phyloP scores from a whole-genome alignment of 1,139 yeast species.

The Kluyveromyces sp. region DNA sequence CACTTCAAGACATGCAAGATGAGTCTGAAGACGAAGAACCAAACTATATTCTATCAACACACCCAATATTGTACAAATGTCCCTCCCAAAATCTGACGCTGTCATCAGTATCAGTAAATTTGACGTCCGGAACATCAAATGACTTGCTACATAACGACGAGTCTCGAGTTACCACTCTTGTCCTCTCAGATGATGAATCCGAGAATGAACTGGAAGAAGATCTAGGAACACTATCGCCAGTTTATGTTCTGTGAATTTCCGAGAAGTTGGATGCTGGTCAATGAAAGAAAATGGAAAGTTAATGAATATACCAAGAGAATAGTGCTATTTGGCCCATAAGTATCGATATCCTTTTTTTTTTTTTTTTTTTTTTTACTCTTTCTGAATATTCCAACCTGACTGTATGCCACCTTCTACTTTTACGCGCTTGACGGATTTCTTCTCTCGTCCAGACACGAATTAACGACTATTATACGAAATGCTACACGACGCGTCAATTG shows the following conservation, averaged over 20 bases:
- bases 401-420: no score
- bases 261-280: no score
- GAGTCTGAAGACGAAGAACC: constrained; percentile 2
- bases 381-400: no score
- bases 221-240: constrained; percentile 2
- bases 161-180: not conserved
- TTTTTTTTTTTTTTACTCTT: no score
- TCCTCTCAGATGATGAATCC: constrained; percentile 3
- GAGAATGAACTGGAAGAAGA: constrained; percentile 4
- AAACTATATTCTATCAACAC: not conserved
- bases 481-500: no score
- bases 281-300: no score
- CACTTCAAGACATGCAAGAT: not conserved
- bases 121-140: not conserved
- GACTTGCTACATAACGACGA: not conserved
- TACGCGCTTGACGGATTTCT: no score
- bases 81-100: constrained; percentile 2
- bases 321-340: no score
- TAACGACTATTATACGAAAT: no score
- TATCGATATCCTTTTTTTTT: no score
- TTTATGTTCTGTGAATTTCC: constrained; percentile 1
- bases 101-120: not conserved
- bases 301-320: no score
- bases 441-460: no score
- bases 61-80: constrained; percentile 3